phyloP scores from a whole-genome alignment of 495 filamentous ascomycete species.

The Letharia columbiana region DNA sequence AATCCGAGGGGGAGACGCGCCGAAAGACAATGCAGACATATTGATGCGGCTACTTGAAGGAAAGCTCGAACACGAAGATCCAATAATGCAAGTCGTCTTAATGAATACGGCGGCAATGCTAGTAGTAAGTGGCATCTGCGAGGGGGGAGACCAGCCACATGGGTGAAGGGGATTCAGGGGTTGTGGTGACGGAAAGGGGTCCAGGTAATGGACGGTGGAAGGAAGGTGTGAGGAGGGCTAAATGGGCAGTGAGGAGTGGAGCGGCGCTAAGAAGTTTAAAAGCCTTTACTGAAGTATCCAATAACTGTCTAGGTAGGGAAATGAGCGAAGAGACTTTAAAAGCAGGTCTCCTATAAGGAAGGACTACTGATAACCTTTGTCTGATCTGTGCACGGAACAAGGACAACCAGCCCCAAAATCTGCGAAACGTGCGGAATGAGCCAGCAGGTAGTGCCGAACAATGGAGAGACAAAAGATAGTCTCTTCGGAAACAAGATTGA shows the following conservation, averaged over 20 bases:
- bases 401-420: not conserved
- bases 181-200: slow-evolving; percentile 69
- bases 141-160: slow-evolving; percentile 66
- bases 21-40: slow-evolving; percentile 77
- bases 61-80: slow-evolving; percentile 61
- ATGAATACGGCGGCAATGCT: slow-evolving; percentile 88
- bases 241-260: slow-evolving; percentile 75
- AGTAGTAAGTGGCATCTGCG: slow-evolving; percentile 76
- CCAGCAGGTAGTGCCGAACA: not conserved
- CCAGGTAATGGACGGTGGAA: slow-evolving; percentile 86
- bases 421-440: not conserved
- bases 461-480: not conserved
- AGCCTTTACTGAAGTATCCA: slow-evolving; percentile 57
- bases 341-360: not conserved
- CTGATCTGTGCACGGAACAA: not conserved
- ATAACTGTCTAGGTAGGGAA: slow-evolving; percentile 20
- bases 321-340: not conserved
- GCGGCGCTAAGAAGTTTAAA: slow-evolving; percentile 66
- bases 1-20: slow-evolving; percentile 77
- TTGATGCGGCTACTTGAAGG: slow-evolving; percentile 67
- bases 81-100: slow-evolving; percentile 86
- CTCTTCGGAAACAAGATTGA: not conserved
- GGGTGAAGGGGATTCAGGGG: slow-evolving; percentile 63
- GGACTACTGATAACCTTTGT: not conserved
- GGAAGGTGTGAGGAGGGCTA: slow-evolving; percentile 75